Conservation (phyloP, 345 rosid species). For the Gossypium ekmanianum region DNA sequence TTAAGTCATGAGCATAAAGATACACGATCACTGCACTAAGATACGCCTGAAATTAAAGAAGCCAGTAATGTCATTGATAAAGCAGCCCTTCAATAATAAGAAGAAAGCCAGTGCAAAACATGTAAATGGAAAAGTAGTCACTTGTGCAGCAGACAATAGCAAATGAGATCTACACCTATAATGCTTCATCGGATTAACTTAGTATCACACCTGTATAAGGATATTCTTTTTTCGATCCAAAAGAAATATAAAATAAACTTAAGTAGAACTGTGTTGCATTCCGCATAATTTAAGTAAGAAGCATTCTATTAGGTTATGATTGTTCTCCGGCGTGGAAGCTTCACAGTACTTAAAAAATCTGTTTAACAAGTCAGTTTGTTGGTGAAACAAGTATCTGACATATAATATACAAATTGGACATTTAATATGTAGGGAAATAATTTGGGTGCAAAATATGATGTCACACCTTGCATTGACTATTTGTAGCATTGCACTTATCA, state of each 20-base stretch:
- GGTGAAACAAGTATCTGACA: neutral
- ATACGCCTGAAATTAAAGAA: constrained; percentile 65
- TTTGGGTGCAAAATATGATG: neutral
- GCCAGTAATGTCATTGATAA: neutral
- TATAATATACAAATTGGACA: neutral
- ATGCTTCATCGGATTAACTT: neutral
- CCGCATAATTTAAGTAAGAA: neutral
- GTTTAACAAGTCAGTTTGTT: neutral
- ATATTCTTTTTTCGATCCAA: neutral
- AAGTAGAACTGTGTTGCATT: neutral
- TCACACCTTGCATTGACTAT: constrained; percentile 94
- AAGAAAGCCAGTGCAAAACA: neutral
- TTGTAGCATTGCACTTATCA: constrained; percentile 78
- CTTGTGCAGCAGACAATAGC: neutral
- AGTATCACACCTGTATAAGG: neutral
- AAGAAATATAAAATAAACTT: neutral
- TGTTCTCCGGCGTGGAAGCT: neutral
- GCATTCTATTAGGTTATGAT: neutral
- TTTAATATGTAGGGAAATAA: neutral
- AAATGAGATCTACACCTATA: neutral
- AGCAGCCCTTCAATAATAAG: neutral
- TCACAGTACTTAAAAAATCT: neutral
- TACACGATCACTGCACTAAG: constrained; percentile 85
- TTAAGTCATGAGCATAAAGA: constrained; percentile 80
- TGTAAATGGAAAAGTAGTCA: neutral